These are phyloP conservation scores for Penicillium decumbens DNA, from an alignment of 2,329 filamentous ascomycete genomes.

Conservation along the genomic window DNA sequence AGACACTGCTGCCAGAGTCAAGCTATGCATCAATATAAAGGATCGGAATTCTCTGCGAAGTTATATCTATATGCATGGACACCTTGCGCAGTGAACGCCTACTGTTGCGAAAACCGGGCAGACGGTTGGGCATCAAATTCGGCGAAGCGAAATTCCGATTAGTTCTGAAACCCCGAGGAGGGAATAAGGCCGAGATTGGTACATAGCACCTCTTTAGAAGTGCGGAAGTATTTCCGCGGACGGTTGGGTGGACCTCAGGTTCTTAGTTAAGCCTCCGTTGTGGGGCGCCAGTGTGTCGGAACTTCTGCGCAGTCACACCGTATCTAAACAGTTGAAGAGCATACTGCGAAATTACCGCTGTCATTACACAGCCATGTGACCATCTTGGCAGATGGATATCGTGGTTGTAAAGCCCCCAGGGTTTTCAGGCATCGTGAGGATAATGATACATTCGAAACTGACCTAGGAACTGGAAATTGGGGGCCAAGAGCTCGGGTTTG, in stretches of 20 bases:
- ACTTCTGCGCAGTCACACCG: no score
- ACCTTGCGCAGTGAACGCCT: neutral
- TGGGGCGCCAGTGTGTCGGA: no score
- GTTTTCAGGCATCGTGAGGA: no score
- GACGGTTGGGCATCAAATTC: neutral
- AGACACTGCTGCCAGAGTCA: neutral
- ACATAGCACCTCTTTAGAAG: neutral
- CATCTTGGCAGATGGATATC: no score
- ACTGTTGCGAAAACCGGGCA: neutral
- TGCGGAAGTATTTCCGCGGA: neutral
- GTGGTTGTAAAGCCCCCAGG: no score
- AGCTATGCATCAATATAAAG: neutral
- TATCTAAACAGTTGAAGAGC: no score
- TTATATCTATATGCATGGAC: neutral
- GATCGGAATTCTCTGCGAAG: slow-evolving; percentile 6
- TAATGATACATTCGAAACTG: neutral
- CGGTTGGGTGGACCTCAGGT: no score
- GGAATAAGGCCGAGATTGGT: neutral
- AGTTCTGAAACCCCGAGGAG: neutral
- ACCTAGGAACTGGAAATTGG: neutral
- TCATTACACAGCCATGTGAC: no score
- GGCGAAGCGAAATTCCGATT: neutral
- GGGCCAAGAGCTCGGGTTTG: neutral
- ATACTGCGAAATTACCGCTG: no score
- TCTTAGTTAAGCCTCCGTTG: no score